These are phyloP conservation scores for Dactylellina haptotyla DNA, from an alignment of 2,329 filamentous ascomycete species.

Conservation along the genomic window DNA sequence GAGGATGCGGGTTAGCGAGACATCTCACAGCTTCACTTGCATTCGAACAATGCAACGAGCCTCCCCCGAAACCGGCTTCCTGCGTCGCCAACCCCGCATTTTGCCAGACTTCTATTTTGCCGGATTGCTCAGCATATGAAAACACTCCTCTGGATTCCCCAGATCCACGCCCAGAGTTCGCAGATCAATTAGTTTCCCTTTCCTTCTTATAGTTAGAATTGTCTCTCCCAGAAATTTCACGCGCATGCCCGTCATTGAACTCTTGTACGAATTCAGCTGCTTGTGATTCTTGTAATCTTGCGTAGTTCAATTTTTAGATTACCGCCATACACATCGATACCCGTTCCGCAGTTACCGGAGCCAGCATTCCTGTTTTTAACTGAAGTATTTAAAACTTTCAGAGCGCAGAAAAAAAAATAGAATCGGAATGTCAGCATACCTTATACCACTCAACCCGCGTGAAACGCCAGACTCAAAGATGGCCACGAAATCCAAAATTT, in stretches of 20 bases:
- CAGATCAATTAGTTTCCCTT: slow-evolving; percentile 23
- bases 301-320: slow-evolving; percentile 7
- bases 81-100: slow-evolving; percentile 44
- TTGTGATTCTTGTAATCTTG: slow-evolving; percentile 1
- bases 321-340: slow-evolving; percentile 6
- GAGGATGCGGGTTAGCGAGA: slow-evolving; percentile 40
- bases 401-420: background rate
- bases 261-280: background rate
- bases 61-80: slow-evolving; percentile 43
- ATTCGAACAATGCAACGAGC: slow-evolving; percentile 18
- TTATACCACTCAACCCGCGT: slow-evolving; percentile 38
- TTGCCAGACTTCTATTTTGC: slow-evolving; percentile 20
- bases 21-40: slow-evolving; percentile 37
- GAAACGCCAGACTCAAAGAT: slow-evolving; percentile 43
- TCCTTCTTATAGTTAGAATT: slow-evolving; percentile 25
- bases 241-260: slow-evolving; percentile 34
- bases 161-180: slow-evolving; percentile 3
- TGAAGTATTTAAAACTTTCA: background rate
- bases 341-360: slow-evolving; percentile 5
- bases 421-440: slow-evolving; percentile 24
- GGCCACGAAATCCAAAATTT: slow-evolving; percentile 64
- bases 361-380: background rate
- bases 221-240: background rate
- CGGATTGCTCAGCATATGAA: slow-evolving; percentile 11
- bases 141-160: slow-evolving; percentile 1